Evolutionary conservation across 306 rosid species (phyloP).

Genomic region (Arachis stenosperma): DNA sequence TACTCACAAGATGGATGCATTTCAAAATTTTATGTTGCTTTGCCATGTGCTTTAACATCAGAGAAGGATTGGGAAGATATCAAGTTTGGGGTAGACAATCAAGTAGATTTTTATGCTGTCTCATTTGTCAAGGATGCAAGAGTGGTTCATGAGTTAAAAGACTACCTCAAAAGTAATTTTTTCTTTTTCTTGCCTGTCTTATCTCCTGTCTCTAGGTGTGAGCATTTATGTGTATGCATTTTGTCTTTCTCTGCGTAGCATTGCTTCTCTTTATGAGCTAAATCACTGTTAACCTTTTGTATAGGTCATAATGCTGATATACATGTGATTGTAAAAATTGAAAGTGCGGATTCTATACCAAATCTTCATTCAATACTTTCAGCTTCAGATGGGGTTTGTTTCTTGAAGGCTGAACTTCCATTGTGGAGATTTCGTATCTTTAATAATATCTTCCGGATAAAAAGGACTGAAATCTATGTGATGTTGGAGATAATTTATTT

Average conservation of each 20-base stretch:
- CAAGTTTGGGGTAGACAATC: conserved; percentile 94
- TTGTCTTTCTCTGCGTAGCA: conserved; percentile 15
- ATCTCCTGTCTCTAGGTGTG: conserved; percentile 14
- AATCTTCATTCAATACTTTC: conserved; percentile 89
- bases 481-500: conserved; percentile 20
- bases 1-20: conserved; percentile 11
- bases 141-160: conserved; percentile 88
- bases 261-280: conserved; percentile 35
- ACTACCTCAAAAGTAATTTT: conserved; percentile 71
- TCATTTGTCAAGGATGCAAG: conserved; percentile 92
- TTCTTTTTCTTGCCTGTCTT: conserved; percentile 35
- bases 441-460: conserved; percentile 8
- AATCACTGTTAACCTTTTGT: conserved; percentile 36
- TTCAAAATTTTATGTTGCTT: conserved; percentile 25
- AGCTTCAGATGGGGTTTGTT: conserved; percentile 95
- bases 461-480: conserved; percentile 14
- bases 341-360: conserved; percentile 95
- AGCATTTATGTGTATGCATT: not conserved
- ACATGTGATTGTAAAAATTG: conserved; percentile 89
- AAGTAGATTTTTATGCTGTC: conserved; percentile 94
- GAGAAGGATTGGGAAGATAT: conserved; percentile 99
- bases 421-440: conserved; percentile 32
- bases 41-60: conserved; percentile 38
- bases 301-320: conserved; percentile 81
- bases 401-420: conserved; percentile 17